Percentiles rank a stretch among this genome's conserved stretches.
phyloP scores from a whole-genome alignment of 306 rosid species.

The Acacia confusa region DNA sequence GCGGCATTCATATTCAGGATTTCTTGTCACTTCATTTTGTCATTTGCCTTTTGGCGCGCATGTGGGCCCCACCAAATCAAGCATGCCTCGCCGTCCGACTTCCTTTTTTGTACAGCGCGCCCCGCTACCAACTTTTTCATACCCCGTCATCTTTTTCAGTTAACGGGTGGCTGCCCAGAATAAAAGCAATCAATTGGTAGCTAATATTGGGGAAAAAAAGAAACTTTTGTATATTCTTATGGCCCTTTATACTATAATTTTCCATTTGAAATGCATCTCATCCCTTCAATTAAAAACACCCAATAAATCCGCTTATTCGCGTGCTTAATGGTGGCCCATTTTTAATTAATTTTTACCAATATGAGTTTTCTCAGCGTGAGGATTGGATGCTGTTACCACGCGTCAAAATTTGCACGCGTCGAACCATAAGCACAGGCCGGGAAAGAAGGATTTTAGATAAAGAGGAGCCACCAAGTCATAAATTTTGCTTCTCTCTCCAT shows the following conservation, averaged over 20 bases:
- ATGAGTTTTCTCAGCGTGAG: conserved; percentile 6
- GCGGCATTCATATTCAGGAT: background rate
- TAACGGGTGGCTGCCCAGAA: background rate
- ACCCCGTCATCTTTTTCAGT: background rate
- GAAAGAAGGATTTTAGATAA: background rate
- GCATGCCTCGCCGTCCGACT: background rate
- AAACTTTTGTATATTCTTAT: no score
- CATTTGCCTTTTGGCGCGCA: background rate
- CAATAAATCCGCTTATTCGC: no score
- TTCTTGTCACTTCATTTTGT: background rate
- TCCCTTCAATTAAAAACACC: no score
- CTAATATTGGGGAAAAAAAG: no score
- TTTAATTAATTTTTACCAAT: background rate
- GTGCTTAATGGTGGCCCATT: background rate
- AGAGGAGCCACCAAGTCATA: background rate
- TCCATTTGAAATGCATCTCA: no score
- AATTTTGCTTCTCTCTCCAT: background rate
- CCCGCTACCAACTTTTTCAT: background rate
- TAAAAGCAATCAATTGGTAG: no score
- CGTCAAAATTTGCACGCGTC: background rate
- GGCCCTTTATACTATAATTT: no score
- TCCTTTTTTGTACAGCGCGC: background rate
- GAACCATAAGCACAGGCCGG: background rate
- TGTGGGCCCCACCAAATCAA: background rate
- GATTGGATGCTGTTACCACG: background rate